phyloP scores from a whole-genome alignment of 2,329 filamentous ascomycete species.

The Rhynchosporium secalis region DNA sequence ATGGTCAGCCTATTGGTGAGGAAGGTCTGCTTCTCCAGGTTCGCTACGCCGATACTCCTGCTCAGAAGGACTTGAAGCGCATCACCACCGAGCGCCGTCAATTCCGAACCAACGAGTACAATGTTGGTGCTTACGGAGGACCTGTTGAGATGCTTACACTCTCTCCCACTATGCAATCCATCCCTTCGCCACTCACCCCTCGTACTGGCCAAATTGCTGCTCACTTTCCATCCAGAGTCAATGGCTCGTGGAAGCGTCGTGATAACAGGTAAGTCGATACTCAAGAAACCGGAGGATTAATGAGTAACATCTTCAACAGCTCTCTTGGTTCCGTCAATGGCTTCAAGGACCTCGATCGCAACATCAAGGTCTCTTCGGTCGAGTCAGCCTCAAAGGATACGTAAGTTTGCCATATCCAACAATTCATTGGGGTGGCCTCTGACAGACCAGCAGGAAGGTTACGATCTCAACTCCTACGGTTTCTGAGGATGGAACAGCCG shows the following conservation, averaged over 20 bases:
- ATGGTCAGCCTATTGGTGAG: slow-evolving; percentile 73
- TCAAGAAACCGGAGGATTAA: background rate
- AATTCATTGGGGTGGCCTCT: background rate
- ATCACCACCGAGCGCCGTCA: slow-evolving; percentile 93
- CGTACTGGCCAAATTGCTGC: slow-evolving; percentile 38
- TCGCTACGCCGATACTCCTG: slow-evolving; percentile 93
- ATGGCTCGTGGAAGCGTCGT: slow-evolving; percentile 40
- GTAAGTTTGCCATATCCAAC: slow-evolving; percentile 32
- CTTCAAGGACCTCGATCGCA: slow-evolving; percentile 40
- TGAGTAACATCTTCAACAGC: slow-evolving; percentile 22
- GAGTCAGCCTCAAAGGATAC: slow-evolving; percentile 34
- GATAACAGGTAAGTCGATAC: slow-evolving; percentile 29
- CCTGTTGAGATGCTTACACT: slow-evolving; percentile 49
- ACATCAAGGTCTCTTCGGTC: slow-evolving; percentile 34
- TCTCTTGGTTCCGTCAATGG: slow-evolving; percentile 28
- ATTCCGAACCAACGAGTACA: slow-evolving; percentile 95
- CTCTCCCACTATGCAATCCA: slow-evolving; percentile 46
- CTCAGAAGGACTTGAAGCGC: slow-evolving; percentile 94
- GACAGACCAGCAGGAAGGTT: slow-evolving; percentile 24
- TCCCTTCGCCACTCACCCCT: slow-evolving; percentile 35
- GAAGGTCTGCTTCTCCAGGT: slow-evolving; percentile 87
- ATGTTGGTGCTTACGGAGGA: slow-evolving; percentile 68
- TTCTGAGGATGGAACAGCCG: slow-evolving; percentile 39
- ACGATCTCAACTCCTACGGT: slow-evolving; percentile 34
- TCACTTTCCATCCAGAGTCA: slow-evolving; percentile 37